These are phyloP conservation scores for Phytophthora brassicae DNA, from an alignment of 352 stramenopile genomes.

Conservation along the genomic window DNA sequence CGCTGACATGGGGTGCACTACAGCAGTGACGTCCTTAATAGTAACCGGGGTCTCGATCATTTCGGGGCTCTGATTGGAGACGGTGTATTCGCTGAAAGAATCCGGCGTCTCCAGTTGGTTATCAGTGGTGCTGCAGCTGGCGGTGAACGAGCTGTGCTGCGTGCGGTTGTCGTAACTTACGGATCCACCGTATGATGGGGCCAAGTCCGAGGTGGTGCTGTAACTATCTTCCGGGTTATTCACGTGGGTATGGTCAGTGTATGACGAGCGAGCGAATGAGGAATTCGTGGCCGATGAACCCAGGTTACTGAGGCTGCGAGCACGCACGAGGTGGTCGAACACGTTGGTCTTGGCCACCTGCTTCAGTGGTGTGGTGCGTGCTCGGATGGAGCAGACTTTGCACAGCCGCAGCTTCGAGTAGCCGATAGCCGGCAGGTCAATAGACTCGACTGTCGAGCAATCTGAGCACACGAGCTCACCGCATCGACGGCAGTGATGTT, in stretches of 20 bases:
- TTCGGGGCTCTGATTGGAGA: slow-evolving; percentile 14
- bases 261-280: slow-evolving; percentile 53
- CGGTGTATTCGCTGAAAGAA: slow-evolving; percentile 32
- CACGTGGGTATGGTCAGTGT: slow-evolving; percentile 40
- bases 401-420: slow-evolving; percentile 79
- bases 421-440: slow-evolving; percentile 75
- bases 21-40: slow-evolving; percentile 35
- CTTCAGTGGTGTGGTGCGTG: slow-evolving; percentile 72
- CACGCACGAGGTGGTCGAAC: slow-evolving; percentile 65
- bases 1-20: slow-evolving; percentile 40
- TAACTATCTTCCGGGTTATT: slow-evolving; percentile 28
- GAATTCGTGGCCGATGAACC: slow-evolving; percentile 25
- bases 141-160: slow-evolving; percentile 27
- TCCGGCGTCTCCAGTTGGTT: slow-evolving; percentile 24
- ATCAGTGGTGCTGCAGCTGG: slow-evolving; percentile 10
- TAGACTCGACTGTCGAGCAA: slow-evolving; percentile 69
- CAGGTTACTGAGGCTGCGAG: slow-evolving; percentile 57
- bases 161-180: slow-evolving; percentile 17
- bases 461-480: slow-evolving; percentile 82
- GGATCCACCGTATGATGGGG: neutral
- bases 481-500: slow-evolving; percentile 84
- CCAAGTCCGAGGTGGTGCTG: slow-evolving; percentile 26
- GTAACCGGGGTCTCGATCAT: slow-evolving; percentile 9
- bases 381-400: slow-evolving; percentile 79
- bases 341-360: slow-evolving; percentile 56